A percentile compares a stretch with the other conserved stretches of the same genome.
Conservation (phyloP, 2,329 filamentous ascomycete genomes). For the Fusarium circinatum region DNA sequence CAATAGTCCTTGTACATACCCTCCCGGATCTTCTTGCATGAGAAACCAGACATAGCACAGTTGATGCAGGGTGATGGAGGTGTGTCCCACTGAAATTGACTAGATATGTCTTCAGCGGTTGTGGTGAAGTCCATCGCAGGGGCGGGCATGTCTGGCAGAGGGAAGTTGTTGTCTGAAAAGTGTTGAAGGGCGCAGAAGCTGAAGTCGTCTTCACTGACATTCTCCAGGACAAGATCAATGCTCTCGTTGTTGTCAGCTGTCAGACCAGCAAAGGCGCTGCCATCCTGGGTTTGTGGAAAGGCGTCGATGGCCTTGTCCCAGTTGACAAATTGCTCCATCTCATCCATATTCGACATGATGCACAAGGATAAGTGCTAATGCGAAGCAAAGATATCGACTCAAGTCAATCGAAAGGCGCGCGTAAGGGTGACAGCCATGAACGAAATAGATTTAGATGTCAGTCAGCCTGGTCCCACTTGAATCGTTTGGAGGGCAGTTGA, state of each 20-base stretch:
- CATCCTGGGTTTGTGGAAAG: slow-evolving; percentile 47
- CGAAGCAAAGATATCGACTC: slow-evolving; percentile 26
- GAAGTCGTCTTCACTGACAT: slow-evolving; percentile 68
- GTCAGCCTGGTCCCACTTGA: slow-evolving; percentile 21
- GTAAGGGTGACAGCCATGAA: slow-evolving; percentile 29
- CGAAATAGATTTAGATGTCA: slow-evolving; percentile 8
- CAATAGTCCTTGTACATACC: slow-evolving; percentile 70
- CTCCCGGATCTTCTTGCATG: slow-evolving; percentile 70
- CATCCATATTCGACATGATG: slow-evolving; percentile 56
- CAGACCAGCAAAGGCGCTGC: slow-evolving; percentile 50
- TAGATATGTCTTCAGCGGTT: slow-evolving; percentile 21
- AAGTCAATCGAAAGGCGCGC: slow-evolving; percentile 40
- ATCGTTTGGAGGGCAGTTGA: slow-evolving; percentile 13
- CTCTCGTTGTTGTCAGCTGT: slow-evolving; percentile 48
- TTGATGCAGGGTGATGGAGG: slow-evolving; percentile 61
- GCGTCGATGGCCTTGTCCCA: slow-evolving; percentile 64
- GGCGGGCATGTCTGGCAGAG: slow-evolving; percentile 45
- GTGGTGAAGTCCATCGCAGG: slow-evolving; percentile 45
- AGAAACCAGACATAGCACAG: slow-evolving; percentile 63
- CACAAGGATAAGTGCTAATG: slow-evolving; percentile 22
- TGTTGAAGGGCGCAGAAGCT: slow-evolving; percentile 69
- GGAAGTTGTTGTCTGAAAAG: slow-evolving; percentile 57
- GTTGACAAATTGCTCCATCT: slow-evolving; percentile 72
- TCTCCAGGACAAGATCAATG: slow-evolving; percentile 65
- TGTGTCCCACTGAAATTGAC: slow-evolving; percentile 52